Base-by-base conservation (phyloP, 2,329 filamentous ascomycete genomes). In the Stachybotrys chartarum region DNA sequence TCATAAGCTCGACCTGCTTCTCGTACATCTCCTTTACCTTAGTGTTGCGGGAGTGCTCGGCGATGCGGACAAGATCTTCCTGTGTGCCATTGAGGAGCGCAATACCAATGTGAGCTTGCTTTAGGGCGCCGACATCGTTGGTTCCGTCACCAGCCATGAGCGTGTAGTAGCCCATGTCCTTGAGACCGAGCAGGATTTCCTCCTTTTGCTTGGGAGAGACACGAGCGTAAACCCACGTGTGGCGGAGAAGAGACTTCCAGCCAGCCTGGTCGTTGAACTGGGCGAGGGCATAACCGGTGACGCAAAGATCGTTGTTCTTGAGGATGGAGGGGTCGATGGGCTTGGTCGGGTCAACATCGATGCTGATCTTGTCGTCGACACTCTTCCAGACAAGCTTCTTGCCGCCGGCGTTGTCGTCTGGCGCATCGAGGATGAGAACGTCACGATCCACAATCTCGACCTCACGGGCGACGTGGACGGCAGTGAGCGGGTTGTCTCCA, bases 21-120 rank as follows among this genome's bases (percentile, higher is more conserved):
- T 97, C 91, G 70, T 99, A 99, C 60, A 99, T 84, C 61, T 97
- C 92, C 80, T 97, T 97, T 90, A 99, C 95, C 80, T 91, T 96
- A 46, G 88, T 96, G 71, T 91, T 96, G 63, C 94, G 88, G 66
- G 88, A 87, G 72, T 99, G 92, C 68, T 97, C 94, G 30, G 89
- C 87, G 64, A 99, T 99, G 70, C 87, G 91, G 55, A 86, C 87
- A 54, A 99, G 81, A 69, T 97, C 94, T 24, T 97, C 90, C 61
- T 86, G 87, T 1, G 92, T 95, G 59, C 94, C 94, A 72, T 99
- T 99, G 63, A 99, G 84, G 52, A 99, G 84, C 24, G 94, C 94
- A 59, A 99, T 90, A 73, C 94, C 94, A 60, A 99, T 91, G 68
- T 99, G 94, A 46, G 94, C 94, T 75, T 99, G 94, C 79, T 99